These are phyloP conservation scores for Cercospora zeina DNA, from an alignment of 2,329 filamentous ascomycete genomes.

Conservation along the genomic window DNA sequence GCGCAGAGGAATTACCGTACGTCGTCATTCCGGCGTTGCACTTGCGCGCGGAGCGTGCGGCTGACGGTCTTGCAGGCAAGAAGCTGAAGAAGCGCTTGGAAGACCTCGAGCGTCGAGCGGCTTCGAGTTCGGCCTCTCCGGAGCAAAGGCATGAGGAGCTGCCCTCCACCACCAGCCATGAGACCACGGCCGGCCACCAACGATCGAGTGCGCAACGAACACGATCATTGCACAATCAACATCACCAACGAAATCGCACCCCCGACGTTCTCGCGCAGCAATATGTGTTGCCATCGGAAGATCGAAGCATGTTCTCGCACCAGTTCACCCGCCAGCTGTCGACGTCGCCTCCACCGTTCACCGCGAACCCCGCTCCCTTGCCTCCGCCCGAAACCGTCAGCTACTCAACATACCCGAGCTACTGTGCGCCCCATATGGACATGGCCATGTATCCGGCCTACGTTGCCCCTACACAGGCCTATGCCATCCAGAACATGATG, in stretches of 20 bases:
- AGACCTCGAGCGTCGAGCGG: constrained; percentile 78
- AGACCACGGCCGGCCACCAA: constrained; percentile 16
- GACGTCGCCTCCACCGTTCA: constrained; percentile 68
- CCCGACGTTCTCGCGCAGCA: constrained; percentile 36
- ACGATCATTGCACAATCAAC: constrained; percentile 33
- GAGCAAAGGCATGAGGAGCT: constrained; percentile 60
- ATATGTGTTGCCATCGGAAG: constrained; percentile 51
- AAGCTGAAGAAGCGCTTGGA: constrained; percentile 88
- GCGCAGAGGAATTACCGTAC: constrained; percentile 94
- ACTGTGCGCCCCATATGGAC: constrained; percentile 43
- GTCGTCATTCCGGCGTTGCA: constrained; percentile 2
- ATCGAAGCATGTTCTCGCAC: constrained; percentile 63
- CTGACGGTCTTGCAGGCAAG: constrained; percentile 63
- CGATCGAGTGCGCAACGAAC: constrained; percentile 25
- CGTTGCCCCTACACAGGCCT: constrained; percentile 45
- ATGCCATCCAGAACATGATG: constrained; percentile 45
- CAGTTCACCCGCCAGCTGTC: constrained; percentile 69
- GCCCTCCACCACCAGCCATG: constrained; percentile 36
- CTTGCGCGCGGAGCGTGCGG: neutral
- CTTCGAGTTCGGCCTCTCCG: constrained; percentile 60
- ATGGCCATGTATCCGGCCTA: constrained; percentile 57
- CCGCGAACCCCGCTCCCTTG: constrained; percentile 64
- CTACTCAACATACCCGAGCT: constrained; percentile 44
- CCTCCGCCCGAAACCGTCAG: constrained; percentile 62
- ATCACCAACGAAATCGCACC: constrained; percentile 30